Base-by-base conservation (phyloP, 148 eudicot species). In the Rhododendron kiyosumense region DNA sequence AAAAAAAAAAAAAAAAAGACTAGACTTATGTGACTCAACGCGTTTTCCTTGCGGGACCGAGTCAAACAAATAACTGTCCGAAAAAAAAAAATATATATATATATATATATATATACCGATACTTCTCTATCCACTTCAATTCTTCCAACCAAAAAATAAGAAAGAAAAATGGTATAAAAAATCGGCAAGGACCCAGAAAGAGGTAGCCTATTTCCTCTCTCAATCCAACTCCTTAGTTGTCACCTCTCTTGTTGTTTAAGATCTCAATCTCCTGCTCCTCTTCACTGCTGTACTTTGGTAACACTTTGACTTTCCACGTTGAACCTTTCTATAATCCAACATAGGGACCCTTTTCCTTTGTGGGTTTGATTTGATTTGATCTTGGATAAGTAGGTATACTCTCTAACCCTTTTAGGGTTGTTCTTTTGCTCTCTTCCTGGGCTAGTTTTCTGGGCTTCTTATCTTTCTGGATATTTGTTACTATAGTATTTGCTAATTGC, bases 351-450 rank as follows among this genome's bases (percentile, higher is more conserved):
- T 81, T 61, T 82, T 86, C 48, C 48, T 57, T 59, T 83, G 24
- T 83, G 45, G 84, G 38, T 81, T 81, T 80, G 79, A 57, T 81
- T 81, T 80, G 69, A 81, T 85, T 85, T 79, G 61, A 79, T 85
- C 83, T 79, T 52, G 69, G 13, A 26, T 67, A 67, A 18, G 28
- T 49, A 57, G 36, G 65, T 65, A 20, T n/a, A 51, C 59, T 46
- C 52, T n/a, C 17, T 28, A 32, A 80, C n/a, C 59, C 54, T 57
- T 30, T 24, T 77, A 36, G 71, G 45, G 45, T 36, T 78, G 5
- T 36, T 76, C 51, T 54, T 5, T 48, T 51, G 22, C 45, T 18
- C n/a, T 36, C 48, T 65, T 59, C 13, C 24, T 20, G 22, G 51
- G 17, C 28, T 7, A 15, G 71, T 24, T 38, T 38, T 85, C 32